Evolutionary conservation across 73 alveolate species (phyloP), one percentile per base, ranked within the genome.

Genomic region (Paramecium caudatum): DNA sequence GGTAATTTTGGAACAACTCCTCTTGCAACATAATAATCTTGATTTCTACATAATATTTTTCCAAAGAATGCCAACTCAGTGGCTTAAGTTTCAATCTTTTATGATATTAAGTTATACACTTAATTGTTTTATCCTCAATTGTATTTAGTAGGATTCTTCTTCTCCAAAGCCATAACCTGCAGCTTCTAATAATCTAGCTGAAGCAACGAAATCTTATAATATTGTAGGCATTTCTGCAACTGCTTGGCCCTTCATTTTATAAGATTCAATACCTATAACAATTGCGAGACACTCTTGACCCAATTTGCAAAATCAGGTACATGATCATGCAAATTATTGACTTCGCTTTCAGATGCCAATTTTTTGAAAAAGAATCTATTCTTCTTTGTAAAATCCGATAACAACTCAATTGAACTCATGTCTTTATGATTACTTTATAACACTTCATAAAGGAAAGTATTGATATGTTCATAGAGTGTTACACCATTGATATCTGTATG

Each of bases 1-100:
- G 98, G 94, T 10, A 91, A 94, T n/a, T 93, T 93, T 15, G 96
- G 94, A 30, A 69, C 48, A 12, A 93, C 83, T 17, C 99, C 99
- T 91, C 96, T 98, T 9, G 95, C 98, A 3, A 98, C 96, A 88
- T 94, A 96, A 91, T 97, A 98, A 63, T 98, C 99, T 55, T 93
- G 92, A 90, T 95, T 96, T 37, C 97, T 86, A 21, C 99, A 98
- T 62, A 63, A 93, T 23, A 97, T 62, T 90, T 98, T 98, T 6
- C 99, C 99, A 97, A 97, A 98, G 90, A 98, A 98, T 47, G 98
- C 86, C 82, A 97, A 63, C 45, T 82, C 86, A 39, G 62, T 34
- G 13, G 97, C 98, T 9, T 94, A 93, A 8, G 95, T 47, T 46
- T 41, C 68, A 70, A 33, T 68, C 94, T 45, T 90, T 25, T 39